These are phyloP conservation scores for Ustilago hordei DNA, from an alignment of 1,284 basidiomycete genomes.

Conservation along the genomic window DNA sequence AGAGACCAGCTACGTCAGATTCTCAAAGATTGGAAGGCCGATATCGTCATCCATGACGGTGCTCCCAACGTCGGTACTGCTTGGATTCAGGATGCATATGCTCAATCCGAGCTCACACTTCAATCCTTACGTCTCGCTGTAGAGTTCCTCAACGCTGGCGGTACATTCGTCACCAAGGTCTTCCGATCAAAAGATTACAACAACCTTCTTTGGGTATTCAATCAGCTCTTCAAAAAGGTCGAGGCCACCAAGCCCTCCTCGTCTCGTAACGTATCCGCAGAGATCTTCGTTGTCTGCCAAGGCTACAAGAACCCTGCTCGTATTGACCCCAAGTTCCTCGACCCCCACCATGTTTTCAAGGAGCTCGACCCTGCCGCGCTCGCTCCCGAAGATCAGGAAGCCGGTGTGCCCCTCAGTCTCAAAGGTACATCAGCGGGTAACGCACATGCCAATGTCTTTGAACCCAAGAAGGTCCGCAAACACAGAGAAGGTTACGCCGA, in stretches of 20 bases:
- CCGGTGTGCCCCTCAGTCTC: constrained; percentile 46
- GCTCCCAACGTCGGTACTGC: constrained; percentile 99
- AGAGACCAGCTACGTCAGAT: constrained; percentile 86
- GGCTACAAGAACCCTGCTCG: constrained; percentile 94
- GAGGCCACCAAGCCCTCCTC: constrained; percentile 99
- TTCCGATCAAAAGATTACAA: constrained; percentile 99
- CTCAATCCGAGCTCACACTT: constrained; percentile 95
- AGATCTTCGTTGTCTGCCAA: constrained; percentile 98
- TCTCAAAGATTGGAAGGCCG: constrained; percentile 99
- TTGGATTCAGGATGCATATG: constrained; percentile 99
- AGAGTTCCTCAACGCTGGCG: constrained; percentile 90
- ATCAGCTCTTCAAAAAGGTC: constrained; percentile 93
- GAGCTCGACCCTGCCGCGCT: constrained; percentile 74
- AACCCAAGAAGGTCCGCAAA: constrained; percentile 94
- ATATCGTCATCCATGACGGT: constrained; percentile 99
- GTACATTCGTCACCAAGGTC: constrained; percentile 95
- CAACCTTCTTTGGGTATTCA: constrained; percentile 98
- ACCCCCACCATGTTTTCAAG: constrained; percentile 98
- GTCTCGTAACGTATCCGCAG: constrained; percentile 97
- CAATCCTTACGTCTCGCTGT: constrained; percentile 96
- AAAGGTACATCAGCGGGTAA: constrained; percentile 63
- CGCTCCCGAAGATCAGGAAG: constrained; percentile 23
- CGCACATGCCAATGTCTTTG: constrained; percentile 82
- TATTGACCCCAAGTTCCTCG: constrained; percentile 98
- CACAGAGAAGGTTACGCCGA: constrained; percentile 96